phyloP scores from a whole-genome alignment of 768 basidiomycete genomes.

The Hypholoma fasciculare region DNA sequence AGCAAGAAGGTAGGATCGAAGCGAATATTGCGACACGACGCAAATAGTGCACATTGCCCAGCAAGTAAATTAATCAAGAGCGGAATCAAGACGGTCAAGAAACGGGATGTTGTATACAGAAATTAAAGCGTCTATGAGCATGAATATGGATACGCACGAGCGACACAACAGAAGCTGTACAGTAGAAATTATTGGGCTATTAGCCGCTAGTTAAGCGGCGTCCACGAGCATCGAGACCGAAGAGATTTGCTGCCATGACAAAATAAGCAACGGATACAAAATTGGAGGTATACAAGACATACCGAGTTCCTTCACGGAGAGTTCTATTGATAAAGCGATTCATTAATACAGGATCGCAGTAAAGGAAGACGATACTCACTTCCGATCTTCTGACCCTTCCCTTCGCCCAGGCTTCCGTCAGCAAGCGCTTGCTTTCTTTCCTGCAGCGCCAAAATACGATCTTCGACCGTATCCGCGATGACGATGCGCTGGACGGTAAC shows the following conservation, averaged over 20 bases:
- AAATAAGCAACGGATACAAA: neutral
- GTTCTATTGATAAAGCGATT: slow-evolving; percentile 22
- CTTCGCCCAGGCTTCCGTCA: slow-evolving; percentile 64
- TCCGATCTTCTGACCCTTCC: slow-evolving; percentile 56
- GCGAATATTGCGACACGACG: too few species aligned
- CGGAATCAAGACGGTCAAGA: too few species aligned
- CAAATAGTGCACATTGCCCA: too few species aligned
- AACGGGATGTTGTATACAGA: too few species aligned
- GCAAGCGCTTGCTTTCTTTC: slow-evolving; percentile 62
- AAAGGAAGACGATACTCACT: slow-evolving; percentile 33
- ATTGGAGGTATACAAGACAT: slow-evolving; percentile 4
- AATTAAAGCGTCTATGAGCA: neutral
- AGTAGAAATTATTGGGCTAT: neutral
- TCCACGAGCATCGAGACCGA: slow-evolving; percentile 36
- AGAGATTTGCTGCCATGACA: slow-evolving; percentile 35
- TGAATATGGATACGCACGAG: neutral
- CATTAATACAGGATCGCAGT: neutral
- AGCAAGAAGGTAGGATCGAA: neutral
- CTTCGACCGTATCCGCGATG: slow-evolving; percentile 62
- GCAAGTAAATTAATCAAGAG: too few species aligned
- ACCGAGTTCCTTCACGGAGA: slow-evolving; percentile 53
- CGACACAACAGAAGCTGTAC: neutral
- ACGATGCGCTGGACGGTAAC: slow-evolving; percentile 59
- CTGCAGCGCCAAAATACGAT: slow-evolving; percentile 67
- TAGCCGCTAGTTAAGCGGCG: neutral